phyloP scores from a whole-genome alignment of 83 land plant genomes.

The Thuja plicata region DNA sequence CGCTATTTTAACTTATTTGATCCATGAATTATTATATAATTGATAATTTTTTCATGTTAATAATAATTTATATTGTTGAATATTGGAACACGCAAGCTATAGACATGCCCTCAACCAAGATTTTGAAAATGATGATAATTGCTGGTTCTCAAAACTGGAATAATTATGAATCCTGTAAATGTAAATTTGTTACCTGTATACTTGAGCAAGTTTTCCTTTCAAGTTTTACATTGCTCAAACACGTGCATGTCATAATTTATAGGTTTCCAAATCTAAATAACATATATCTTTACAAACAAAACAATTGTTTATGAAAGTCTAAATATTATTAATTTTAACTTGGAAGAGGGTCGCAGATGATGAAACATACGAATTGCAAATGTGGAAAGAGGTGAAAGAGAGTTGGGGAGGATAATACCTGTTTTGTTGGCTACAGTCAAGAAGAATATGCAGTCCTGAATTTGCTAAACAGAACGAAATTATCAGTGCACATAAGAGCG shows the following conservation, averaged over 20 bases:
- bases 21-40: too few species aligned
- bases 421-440: slow-evolving; percentile 43
- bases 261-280: not conserved
- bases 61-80: too few species aligned
- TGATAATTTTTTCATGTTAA: too few species aligned
- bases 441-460: slow-evolving; percentile 35
- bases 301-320: too few species aligned
- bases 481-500: slow-evolving; percentile 65
- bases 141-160: too few species aligned
- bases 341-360: slow-evolving; percentile 4
- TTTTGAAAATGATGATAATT: too few species aligned
- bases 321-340: too few species aligned
- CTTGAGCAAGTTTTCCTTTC: not conserved
- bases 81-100: too few species aligned
- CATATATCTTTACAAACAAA: too few species aligned
- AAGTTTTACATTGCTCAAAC: not conserved
- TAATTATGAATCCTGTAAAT: too few species aligned
- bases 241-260: not conserved
- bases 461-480: slow-evolving; percentile 76
- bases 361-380: slow-evolving; percentile 21
- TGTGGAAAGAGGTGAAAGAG: slow-evolving; percentile 81
- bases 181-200: not conserved
- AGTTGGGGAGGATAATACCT: slow-evolving; percentile 66
- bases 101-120: too few species aligned
- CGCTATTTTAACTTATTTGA: too few species aligned